Evolutionary conservation across 1,284 basidiomycete species (phyloP), one percentile per base, ranked within the genome.

Genomic region (Cutaneotrichosporon cutaneum): DNA sequence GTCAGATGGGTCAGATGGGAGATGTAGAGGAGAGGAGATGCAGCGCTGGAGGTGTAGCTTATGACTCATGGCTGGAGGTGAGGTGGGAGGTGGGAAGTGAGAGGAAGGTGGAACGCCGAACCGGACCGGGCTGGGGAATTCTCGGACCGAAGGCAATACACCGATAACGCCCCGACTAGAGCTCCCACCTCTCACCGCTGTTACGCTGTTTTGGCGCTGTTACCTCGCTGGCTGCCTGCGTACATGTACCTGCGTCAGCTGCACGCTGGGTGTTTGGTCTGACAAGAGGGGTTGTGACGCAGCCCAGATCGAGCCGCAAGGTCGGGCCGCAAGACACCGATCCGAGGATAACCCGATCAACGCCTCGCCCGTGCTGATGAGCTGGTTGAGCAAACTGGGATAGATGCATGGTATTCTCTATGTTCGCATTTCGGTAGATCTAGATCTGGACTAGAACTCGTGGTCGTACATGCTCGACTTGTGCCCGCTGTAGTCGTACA

Each of bases 381-480:
- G n/a, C n/a, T n/a, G n/a, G n/a, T n/a, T n/a, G n/a, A n/a, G n/a
- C n/a, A n/a, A n/a, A n/a, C n/a, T n/a, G 30, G 30, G 5, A 30
- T 30, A 30, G 30, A 30, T 30, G 30, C 30, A 30, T 42, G 16
- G 14, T 42, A n/a, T 18, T 36, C 35, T 36, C 35, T 36, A 36
- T 4, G 16, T 14, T n/a, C n/a, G n/a, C n/a, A n/a, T n/a, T n/a
- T n/a, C n/a, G n/a, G n/a, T n/a, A n/a, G 5, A n/a, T 7, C 14
- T n/a, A 18, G 9, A 7, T 36, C 13, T 9, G 11, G 10, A 4
- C 27, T 59, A 63, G 26, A 63, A 63, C 50, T 63, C 42, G 58
- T 63, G 62, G 50, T 63, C 58, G 58, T 63, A 59, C 54, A 63
- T 59, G 33, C 58, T 63, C 42, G 18, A 13, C 26, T 44, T n/a